These are phyloP conservation scores for Eragrostis tef DNA, from an alignment of 202 grass and related monocot species.

Conservation along the genomic window DNA sequence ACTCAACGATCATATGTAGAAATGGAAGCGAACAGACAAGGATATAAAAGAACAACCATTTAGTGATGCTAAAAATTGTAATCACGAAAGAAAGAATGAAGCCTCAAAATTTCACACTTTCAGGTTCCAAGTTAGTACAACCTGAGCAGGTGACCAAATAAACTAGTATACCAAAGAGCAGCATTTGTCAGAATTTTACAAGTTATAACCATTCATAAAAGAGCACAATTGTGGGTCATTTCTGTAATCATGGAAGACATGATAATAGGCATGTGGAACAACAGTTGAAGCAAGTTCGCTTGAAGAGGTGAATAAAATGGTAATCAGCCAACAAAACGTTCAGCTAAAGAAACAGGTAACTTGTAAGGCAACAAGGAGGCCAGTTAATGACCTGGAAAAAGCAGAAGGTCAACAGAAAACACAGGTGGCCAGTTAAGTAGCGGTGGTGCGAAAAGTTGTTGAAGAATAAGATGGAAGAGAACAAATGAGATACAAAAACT, in stretches of 20 bases:
- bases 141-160: background rate
- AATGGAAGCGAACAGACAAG: constrained; percentile 14
- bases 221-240: background rate
- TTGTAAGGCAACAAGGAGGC: background rate
- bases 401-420: background rate
- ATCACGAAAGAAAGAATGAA: background rate
- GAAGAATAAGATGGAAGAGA: background rate
- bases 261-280: constrained; percentile 11
- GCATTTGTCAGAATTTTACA: constrained; percentile 8
- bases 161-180: background rate
- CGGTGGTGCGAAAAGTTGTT: background rate
- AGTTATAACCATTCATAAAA: background rate
- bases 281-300: no score
- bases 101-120: background rate
- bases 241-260: background rate
- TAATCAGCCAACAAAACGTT: background rate
- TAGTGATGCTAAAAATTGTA: background rate
- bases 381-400: constrained; percentile 9
- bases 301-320: background rate
- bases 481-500: background rate
- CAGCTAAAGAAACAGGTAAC: background rate
- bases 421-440: background rate
- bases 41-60: background rate
- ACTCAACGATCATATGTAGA: constrained; percentile 24
- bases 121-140: constrained; percentile 19